Evolutionary conservation across 1,139 yeast species (phyloP), one percentile per base, ranked within the genome.

Genomic region (Yamadazyma siamensis): DNA sequence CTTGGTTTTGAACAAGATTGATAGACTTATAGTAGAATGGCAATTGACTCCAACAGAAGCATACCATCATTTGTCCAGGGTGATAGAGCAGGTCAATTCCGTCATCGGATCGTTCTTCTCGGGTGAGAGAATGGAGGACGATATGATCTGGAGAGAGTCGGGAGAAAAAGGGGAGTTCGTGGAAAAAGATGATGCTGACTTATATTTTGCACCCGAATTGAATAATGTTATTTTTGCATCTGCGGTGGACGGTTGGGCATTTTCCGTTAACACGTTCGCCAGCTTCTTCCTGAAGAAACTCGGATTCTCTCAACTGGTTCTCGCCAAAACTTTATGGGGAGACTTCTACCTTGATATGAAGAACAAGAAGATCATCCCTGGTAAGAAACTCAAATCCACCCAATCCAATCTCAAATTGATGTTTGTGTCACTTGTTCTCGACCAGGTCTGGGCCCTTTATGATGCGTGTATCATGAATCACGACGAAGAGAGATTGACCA

Each of bases 201-300:
- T 91, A 23, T 94, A 94, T 52, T 94, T 94, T 44, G 74, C 87
- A 8, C 98, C 99, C 0, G 88, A 84, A 32, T 74, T 76, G 49
- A 88, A 89, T 53, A 94, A 94, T 52, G 97, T 94, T 5, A 79
- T 94, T 2, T 91, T 94, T 62, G 89, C 96, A 1, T 82, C 95
- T 24, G 98, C 98, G 0, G 68, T 84, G 15, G 98, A 91, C 57
- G 97, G 97, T 4, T 94, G 98, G 98, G 98, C 97, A 1, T 94
- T 94, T 56, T 84, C 88, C 30, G 68, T 94, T 23, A 77, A 85
- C 36, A 95, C 94, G 38, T 84, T 91, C 59, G 86, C 96, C 5
- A 80, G 84, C 36, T 78, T 94, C 23, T 87, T 87, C 51, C 94
- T 83, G 59, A 76, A 78, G 23, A 88, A 87, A 49, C 64, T 91